Conservation (phyloP, 371 early-diverging fungal species). For the Polyrhizophydium stewartii region DNA sequence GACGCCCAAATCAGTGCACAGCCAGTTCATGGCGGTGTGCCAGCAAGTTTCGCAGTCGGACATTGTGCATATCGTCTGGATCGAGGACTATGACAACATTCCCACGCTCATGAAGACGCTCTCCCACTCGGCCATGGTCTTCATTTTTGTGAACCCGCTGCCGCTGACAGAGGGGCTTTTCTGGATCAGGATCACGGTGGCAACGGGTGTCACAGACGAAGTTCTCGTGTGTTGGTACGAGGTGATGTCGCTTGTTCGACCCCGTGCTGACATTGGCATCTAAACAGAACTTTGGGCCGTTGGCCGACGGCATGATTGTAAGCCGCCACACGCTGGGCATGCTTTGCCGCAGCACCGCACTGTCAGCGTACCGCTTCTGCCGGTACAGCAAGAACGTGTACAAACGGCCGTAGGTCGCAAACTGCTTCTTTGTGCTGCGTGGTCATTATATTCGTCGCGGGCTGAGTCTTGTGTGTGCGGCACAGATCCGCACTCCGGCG, state of each 20-base stretch:
- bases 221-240: neutral
- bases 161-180: slow-evolving; percentile 40
- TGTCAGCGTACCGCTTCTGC: slow-evolving; percentile 50
- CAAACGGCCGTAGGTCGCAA: slow-evolving; percentile 27
- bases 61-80: slow-evolving; percentile 61
- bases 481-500: no score
- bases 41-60: slow-evolving; percentile 46
- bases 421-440: neutral
- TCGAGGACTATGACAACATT: slow-evolving; percentile 41
- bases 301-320: slow-evolving; percentile 68
- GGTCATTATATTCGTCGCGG: no score
- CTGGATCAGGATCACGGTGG: slow-evolving; percentile 46
- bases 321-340: slow-evolving; percentile 63
- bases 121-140: slow-evolving; percentile 14
- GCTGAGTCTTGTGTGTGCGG: no score
- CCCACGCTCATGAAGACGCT: neutral
- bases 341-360: slow-evolving; percentile 66
- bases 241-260: no score
- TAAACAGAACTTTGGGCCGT: slow-evolving; percentile 61
- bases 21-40: neutral
- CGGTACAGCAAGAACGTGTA: slow-evolving; percentile 5
- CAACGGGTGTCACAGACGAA: slow-evolving; percentile 15
- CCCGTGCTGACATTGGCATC: slow-evolving; percentile 3
- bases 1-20: neutral
- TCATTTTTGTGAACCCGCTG: slow-evolving; percentile 52